phyloP scores from a whole-genome alignment of 1,284 basidiomycete genomes.

The Flammula alnicola region DNA sequence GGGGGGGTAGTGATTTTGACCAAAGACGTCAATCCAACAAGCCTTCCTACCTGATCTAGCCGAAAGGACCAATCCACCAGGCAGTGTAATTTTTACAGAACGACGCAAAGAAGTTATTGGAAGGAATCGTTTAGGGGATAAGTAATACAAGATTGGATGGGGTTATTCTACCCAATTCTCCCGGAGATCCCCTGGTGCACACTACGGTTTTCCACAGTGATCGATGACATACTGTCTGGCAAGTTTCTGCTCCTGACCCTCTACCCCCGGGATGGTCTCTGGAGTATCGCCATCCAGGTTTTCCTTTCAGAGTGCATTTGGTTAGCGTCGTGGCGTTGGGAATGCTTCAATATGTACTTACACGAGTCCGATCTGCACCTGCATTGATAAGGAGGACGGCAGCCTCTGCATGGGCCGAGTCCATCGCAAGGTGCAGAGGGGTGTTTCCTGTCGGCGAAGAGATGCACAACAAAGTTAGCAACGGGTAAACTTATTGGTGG shows the following conservation, averaged over 20 bases:
- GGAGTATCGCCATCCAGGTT: slow-evolving; percentile 85
- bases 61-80: slow-evolving; percentile 8
- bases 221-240: slow-evolving; percentile 77
- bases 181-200: slow-evolving; percentile 3
- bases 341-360: slow-evolving; percentile 45
- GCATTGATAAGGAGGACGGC: slow-evolving; percentile 91
- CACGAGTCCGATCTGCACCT: slow-evolving; percentile 87
- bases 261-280: slow-evolving; percentile 86
- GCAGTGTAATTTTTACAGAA: slow-evolving; percentile 3
- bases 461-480: slow-evolving; percentile 20
- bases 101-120: not conserved
- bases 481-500: slow-evolving; percentile 11
- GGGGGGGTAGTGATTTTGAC: not conserved
- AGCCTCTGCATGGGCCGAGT: slow-evolving; percentile 89
- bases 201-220: slow-evolving; percentile 57
- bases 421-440: slow-evolving; percentile 94
- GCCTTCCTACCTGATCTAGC: slow-evolving; percentile 3
- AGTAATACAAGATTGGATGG: slow-evolving; percentile 4
- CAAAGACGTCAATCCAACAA: slow-evolving; percentile 5
- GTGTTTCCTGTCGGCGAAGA: slow-evolving; percentile 79
- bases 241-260: slow-evolving; percentile 82
- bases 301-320: slow-evolving; percentile 46
- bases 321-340: slow-evolving; percentile 8
- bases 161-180: not conserved
- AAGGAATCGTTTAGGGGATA: slow-evolving; percentile 3